These are phyloP conservation scores for Haematococcus lacustris DNA, from an alignment of 139 green algal genomes.

Conservation along the genomic window DNA sequence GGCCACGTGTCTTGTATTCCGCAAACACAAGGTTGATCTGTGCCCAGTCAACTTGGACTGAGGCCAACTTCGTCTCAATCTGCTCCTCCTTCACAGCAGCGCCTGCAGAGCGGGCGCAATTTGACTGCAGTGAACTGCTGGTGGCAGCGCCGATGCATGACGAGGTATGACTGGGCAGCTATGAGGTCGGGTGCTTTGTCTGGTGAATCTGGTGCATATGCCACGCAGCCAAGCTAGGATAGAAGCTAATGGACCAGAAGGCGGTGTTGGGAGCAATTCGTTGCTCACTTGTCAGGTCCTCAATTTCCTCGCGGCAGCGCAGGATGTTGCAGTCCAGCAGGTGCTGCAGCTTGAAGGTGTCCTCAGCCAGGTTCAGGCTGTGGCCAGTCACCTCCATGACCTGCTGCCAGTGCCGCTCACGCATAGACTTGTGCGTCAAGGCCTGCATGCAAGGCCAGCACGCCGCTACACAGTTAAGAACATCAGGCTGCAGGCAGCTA, in stretches of 20 bases:
- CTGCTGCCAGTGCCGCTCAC: constrained; percentile 77
- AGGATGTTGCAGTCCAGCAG: constrained; percentile 78
- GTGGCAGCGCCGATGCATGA: no score
- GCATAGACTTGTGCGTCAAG: constrained; percentile 64
- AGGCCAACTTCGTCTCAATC: constrained; percentile 58
- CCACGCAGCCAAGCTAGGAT: no score
- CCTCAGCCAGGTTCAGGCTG: constrained; percentile 75
- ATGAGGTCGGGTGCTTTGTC: no score
- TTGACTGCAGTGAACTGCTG: no score
- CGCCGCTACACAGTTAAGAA: no score
- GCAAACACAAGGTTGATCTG: constrained; percentile 79
- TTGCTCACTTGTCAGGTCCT: constrained; percentile 79
- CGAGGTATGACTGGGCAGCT: no score
- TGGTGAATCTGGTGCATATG: no score
- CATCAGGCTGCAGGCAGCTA: no score
- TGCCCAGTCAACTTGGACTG: constrained; percentile 52
- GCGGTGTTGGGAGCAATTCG: no score
- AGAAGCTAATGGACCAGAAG: no score
- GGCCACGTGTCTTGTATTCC: constrained; percentile 84
- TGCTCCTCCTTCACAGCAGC: constrained; percentile 86
- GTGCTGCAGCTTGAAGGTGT: constrained; percentile 85
- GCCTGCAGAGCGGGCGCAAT: no score
- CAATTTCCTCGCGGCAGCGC: constrained; percentile 68
- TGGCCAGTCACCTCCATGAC: constrained; percentile 70
- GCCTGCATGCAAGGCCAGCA: constrained; percentile 42